Conservation (phyloP, 805 yeast genomes). For the Candida verbasci region DNA sequence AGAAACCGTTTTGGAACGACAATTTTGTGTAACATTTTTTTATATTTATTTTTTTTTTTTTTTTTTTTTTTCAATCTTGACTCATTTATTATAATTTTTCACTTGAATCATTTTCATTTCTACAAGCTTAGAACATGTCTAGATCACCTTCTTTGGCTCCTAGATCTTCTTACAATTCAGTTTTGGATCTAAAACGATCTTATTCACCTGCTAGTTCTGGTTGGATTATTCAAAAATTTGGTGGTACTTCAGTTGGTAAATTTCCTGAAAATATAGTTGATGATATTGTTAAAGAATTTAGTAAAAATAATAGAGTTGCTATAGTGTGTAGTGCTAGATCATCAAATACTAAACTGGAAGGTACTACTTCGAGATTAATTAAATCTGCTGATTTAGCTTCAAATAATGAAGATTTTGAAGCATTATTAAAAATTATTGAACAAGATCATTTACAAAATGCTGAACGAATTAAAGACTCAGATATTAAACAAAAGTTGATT, state of each 20-base stretch:
- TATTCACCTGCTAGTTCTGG: constrained; percentile 16
- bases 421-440: constrained; percentile 61
- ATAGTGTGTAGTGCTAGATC: constrained; percentile 97
- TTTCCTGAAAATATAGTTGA: constrained; percentile 82
- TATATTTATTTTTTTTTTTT: background rate
- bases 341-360: constrained; percentile 85
- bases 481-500: constrained; percentile 51
- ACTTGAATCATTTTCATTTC: background rate
- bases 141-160: constrained; percentile 7
- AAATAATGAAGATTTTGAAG: constrained; percentile 53
- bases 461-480: constrained; percentile 38
- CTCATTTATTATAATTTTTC: background rate
- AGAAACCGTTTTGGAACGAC: constrained; percentile 2
- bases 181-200: constrained; percentile 29
- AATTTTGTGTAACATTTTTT: background rate
- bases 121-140: constrained; percentile 1
- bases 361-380: constrained; percentile 86
- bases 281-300: constrained; percentile 70
- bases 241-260: constrained; percentile 97
- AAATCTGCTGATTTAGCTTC: constrained; percentile 79
- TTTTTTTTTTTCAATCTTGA: background rate
- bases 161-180: constrained; percentile 38
- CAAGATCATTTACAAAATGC: constrained; percentile 82
- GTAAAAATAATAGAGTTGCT: constrained; percentile 64
- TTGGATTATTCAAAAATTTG: constrained; percentile 78